phyloP scores from a whole-genome alignment of 1,284 basidiomycete species.

The Thecaphora thlaspeos region DNA sequence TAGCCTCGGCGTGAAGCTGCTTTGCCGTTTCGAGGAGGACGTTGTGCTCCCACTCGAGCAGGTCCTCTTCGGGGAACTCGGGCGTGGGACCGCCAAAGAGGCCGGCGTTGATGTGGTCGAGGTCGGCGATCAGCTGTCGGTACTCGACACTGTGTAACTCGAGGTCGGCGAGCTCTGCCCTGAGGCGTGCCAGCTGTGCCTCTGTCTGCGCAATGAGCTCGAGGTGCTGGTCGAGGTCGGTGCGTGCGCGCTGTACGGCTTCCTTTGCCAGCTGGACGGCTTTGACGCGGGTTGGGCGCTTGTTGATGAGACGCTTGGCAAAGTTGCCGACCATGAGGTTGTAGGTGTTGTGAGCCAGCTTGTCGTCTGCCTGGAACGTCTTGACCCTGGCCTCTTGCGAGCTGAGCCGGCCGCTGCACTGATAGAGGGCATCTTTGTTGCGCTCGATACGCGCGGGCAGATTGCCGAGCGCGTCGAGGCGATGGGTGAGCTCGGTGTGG shows the following conservation, averaged over 20 bases:
- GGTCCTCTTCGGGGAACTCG: constrained; percentile 26
- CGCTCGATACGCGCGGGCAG: constrained; percentile 16
- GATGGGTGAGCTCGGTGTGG: constrained; percentile 18
- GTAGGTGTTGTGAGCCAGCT: constrained; percentile 12
- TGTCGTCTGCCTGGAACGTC: constrained; percentile 13
- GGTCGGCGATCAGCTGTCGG: neutral
- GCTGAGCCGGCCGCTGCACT: constrained; percentile 25
- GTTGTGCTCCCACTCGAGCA: constrained; percentile 31
- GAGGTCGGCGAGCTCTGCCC: neutral
- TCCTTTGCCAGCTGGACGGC: constrained; percentile 8
- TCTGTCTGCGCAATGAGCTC: neutral
- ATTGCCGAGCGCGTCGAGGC: constrained; percentile 17
- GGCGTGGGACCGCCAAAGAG: constrained; percentile 27
- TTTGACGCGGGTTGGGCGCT: constrained; percentile 9
- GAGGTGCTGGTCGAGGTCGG: constrained; percentile 13
- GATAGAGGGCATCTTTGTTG: constrained; percentile 20
- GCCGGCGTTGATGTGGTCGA: constrained; percentile 1
- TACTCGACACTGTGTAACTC: constrained; percentile 16
- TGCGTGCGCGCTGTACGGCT: constrained; percentile 14
- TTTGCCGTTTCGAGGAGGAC: constrained; percentile 13
- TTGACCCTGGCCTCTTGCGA: constrained; percentile 19
- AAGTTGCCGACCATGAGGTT: constrained; percentile 18
- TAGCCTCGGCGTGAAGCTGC: constrained; percentile 34
- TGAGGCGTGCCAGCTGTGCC: neutral
- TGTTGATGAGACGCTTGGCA: constrained; percentile 30